Evolutionary conservation across 306 rosid species (phyloP), one percentile per base, ranked within the genome.

Genomic region (Quercus suber): DNA sequence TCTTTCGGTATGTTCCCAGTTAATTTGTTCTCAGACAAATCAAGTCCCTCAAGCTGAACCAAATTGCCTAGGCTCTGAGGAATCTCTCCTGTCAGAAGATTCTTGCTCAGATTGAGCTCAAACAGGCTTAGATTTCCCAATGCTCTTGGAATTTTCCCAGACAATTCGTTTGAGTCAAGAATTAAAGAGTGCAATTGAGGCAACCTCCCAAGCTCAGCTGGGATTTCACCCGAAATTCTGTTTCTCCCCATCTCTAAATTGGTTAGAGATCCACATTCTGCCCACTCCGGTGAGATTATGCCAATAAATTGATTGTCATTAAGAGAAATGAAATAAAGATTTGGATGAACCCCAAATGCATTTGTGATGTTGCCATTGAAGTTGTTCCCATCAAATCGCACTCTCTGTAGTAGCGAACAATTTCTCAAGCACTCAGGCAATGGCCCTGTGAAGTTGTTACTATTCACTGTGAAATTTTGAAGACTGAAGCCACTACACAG

Each of bases 391-490:
- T 88, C 90, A 67, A 93, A 85, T 73, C 91, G 77, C 15, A 89
- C 86, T 80, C 90, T 83, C 5, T 0, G 9, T 13, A 92, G 84
- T 8, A 69, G 68, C 6, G 85, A 71, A 79, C 97, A 90, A 76
- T 83, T 82, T 82, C 84, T 90, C 76, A 92, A 82, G 79, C 93
- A 90, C 53, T 75, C 78, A 0, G 93, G 97, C 77, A 92, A 57
- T 37, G 89, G 75, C 49, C 97, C 93, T 0, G 84, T 83, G 78
- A 92, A 82, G 78, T 78, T 85, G 85, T 92, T 90, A 67, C 55
- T 79, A 41, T 79, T 83, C 69, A 77, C 84, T 2, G 87, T 53
- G 30, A 92, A 52, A n/a, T 0, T 0, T 17, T 5, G 6, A 71
- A 90, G 79, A 1, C n/a, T 17, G 45, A 73, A 56, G 30, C 87